Evolutionary conservation across 768 basidiomycete species (phyloP).

Genomic region (Podaxis rugospora): DNA sequence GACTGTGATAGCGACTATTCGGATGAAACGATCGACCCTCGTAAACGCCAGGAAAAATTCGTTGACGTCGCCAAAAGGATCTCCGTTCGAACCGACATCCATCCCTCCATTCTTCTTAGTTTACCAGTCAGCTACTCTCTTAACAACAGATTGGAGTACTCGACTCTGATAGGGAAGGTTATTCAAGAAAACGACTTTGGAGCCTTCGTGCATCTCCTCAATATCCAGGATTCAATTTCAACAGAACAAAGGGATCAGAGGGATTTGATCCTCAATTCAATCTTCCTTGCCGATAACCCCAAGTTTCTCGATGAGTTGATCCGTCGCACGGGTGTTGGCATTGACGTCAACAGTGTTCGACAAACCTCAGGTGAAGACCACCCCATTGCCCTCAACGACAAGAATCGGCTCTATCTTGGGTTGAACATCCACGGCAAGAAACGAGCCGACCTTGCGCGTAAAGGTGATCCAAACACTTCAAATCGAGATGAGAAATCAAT

Average conservation of each 20-base stretch:
- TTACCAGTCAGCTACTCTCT: not conserved
- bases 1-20: conserved; percentile 36
- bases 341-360: conserved; percentile 26
- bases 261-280: conserved; percentile 17
- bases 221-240: conserved; percentile 30
- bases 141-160: not conserved
- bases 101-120: conserved; percentile 36
- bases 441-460: conserved; percentile 44
- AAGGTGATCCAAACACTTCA: conserved; percentile 43
- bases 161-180: conserved; percentile 28
- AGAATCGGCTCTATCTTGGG: conserved; percentile 49
- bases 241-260: conserved; percentile 20
- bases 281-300: conserved; percentile 37
- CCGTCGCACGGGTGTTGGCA: conserved; percentile 42
- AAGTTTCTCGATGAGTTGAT: conserved; percentile 57
- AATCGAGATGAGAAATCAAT: conserved; percentile 1
- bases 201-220: conserved; percentile 42
- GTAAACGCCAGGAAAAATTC: conserved; percentile 33
- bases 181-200: conserved; percentile 45
- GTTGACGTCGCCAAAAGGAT: conserved; percentile 49
- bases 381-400: conserved; percentile 27
- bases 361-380: conserved; percentile 18
- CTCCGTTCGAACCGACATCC: conserved; percentile 37
- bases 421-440: conserved; percentile 65
- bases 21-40: conserved; percentile 32